Evolutionary conservation across 2,329 filamentous ascomycete genomes (phyloP).

Genomic region (Sporothrix variecibatus): DNA sequence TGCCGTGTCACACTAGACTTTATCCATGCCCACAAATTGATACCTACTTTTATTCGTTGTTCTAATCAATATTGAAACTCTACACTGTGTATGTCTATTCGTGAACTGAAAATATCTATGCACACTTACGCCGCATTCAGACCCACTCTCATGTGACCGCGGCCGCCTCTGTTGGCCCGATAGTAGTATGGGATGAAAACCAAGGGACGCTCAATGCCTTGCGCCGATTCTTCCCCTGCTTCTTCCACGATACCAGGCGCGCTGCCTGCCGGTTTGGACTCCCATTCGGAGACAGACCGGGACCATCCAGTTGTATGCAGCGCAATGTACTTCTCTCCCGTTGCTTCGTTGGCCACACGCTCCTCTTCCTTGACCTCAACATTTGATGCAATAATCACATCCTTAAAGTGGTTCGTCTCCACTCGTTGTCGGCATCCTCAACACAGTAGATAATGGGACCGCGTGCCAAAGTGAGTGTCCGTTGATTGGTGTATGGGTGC

Average conservation of each 20-base stretch:
- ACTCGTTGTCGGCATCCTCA: constrained; percentile 5
- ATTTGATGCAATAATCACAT: background rate
- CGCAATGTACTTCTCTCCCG: constrained; percentile 5
- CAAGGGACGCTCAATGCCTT: background rate
- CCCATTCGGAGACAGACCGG: background rate
- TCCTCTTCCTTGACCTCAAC: background rate
- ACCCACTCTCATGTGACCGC: constrained; percentile 1
- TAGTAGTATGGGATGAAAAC: constrained; percentile 4
- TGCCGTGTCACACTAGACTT: background rate
- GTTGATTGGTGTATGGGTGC: background rate
- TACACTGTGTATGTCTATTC: background rate
- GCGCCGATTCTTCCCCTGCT: background rate
- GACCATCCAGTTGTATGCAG: background rate
- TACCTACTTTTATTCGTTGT: background rate
- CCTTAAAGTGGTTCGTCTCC: constrained; percentile 14
- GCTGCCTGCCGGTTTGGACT: background rate
- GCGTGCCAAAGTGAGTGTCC: constrained; percentile 6
- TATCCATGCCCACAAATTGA: background rate
- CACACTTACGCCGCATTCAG: background rate
- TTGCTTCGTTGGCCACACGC: background rate
- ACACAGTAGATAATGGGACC: constrained; percentile 17
- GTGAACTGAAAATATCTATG: too few species aligned
- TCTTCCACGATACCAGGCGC: background rate
- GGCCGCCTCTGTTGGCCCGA: constrained; percentile 3
- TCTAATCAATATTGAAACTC: background rate